A percentile compares a stretch with the other conserved stretches of the same genome.
phyloP scores from a whole-genome alignment of 164 flowering plant genomes.

The Magnolia kwangsiensis region DNA sequence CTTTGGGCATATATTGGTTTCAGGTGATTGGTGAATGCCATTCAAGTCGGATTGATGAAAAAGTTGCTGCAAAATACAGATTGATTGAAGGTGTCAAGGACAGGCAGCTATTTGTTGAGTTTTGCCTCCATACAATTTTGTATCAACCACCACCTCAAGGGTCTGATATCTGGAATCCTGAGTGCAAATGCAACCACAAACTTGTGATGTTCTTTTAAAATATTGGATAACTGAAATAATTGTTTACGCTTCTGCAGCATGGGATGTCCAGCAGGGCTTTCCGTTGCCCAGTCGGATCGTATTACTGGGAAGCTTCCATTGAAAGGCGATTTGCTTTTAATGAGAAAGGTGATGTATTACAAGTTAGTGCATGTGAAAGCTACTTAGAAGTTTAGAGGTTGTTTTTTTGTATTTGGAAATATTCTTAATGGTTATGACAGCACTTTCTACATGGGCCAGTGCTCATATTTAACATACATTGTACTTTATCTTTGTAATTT shows the following conservation, averaged over 20 bases:
- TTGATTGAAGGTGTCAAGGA: conserved; percentile 40
- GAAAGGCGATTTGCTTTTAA: conserved; percentile 47
- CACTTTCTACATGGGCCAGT: background rate
- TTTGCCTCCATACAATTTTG: conserved; percentile 75
- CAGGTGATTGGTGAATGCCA: conserved; percentile 95
- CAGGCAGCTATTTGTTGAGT: conserved; percentile 60
- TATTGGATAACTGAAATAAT: conserved; percentile 8
- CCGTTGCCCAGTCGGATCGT: conserved; percentile 66
- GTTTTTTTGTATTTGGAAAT: background rate
- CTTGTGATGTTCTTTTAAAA: background rate
- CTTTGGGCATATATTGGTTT: conserved; percentile 17
- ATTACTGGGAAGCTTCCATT: conserved; percentile 65
- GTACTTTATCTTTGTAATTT: conserved; percentile 12
- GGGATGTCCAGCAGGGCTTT: conserved; percentile 74
- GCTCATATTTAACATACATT: conserved; percentile 2
- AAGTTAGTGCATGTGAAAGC: background rate
- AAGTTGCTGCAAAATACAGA: conserved; percentile 58
- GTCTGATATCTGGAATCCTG: conserved; percentile 32
- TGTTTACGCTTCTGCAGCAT: conserved; percentile 35
- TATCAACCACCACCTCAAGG: conserved; percentile 72
- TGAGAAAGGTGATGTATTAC: conserved; percentile 55
- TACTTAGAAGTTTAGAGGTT: background rate
- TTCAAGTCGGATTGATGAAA: conserved; percentile 48
- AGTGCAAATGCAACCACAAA: background rate
- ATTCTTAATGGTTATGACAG: background rate